phyloP scores from a whole-genome alignment of 108 stramenopile species.

The Cyclotella atomus region DNA sequence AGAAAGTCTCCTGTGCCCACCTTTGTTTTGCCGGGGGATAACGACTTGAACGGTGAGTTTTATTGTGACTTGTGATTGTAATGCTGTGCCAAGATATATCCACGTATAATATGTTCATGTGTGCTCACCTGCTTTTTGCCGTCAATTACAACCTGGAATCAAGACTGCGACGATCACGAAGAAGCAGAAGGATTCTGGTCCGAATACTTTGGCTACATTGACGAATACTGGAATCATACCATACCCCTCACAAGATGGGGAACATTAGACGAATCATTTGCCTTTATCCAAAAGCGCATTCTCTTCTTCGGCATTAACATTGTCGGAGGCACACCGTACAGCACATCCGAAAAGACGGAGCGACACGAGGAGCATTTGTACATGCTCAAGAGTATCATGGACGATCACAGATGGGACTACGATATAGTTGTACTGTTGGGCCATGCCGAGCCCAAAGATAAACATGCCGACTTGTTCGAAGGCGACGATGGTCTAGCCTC shows the following conservation, averaged over 20 bases:
- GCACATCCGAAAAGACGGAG: constrained; percentile 47
- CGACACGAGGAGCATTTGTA: constrained; percentile 45
- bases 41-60: constrained; percentile 62
- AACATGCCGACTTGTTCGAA: constrained; percentile 45
- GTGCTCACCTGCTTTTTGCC: not conserved
- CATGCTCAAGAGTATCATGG: constrained; percentile 16
- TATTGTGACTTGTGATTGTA: not conserved
- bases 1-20: constrained; percentile 52
- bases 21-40: constrained; percentile 73
- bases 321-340: constrained; percentile 45
- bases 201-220: constrained; percentile 55
- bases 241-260: constrained; percentile 47
- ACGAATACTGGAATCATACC: constrained; percentile 40
- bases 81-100: too few species aligned
- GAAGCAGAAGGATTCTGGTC: constrained; percentile 56
- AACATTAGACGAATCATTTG: constrained; percentile 56
- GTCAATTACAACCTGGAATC: not conserved
- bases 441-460: constrained; percentile 26
- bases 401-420: constrained; percentile 9
- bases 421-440: constrained; percentile 27
- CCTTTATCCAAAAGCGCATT: constrained; percentile 60
- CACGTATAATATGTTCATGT: not conserved
- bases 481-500: constrained; percentile 27
- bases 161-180: constrained; percentile 58
- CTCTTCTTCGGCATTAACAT: constrained; percentile 74